phyloP scores from a whole-genome alignment of 2,329 filamentous ascomycete species.

The Cladophialophora immunda region DNA sequence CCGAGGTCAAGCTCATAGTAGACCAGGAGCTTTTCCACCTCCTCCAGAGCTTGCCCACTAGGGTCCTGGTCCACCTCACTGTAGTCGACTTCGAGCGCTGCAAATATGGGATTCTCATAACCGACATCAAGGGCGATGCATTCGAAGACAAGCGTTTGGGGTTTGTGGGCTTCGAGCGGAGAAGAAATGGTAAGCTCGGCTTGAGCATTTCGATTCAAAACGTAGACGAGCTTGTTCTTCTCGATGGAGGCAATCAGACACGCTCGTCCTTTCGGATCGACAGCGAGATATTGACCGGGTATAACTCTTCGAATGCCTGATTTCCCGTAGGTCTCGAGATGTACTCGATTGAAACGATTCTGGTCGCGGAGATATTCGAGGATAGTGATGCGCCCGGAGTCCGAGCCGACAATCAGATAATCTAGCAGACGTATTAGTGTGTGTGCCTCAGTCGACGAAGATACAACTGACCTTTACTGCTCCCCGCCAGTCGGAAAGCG shows the following conservation, averaged over 20 bases:
- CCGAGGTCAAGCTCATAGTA: conserved; percentile 98
- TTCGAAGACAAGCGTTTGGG: conserved; percentile 87
- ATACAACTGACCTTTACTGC: conserved; percentile 79
- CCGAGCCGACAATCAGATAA: conserved; percentile 92
- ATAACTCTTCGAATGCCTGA: conserved; percentile 92
- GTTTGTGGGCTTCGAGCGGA: conserved; percentile 93
- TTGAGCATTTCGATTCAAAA: conserved; percentile 93
- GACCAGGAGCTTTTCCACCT: conserved; percentile 88
- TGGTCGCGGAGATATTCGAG: conserved; percentile 88
- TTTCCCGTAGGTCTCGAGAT: conserved; percentile 98
- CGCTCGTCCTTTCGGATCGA: conserved; percentile 93
- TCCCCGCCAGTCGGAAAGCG: conserved; percentile 90
- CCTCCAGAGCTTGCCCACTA: conserved; percentile 79
- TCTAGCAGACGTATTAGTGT: conserved; percentile 64
- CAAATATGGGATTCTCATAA: conserved; percentile 97
- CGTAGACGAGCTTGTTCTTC: conserved; percentile 99
- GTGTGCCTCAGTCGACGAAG: not conserved
- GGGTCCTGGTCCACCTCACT: conserved; percentile 90
- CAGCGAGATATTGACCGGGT: conserved; percentile 93
- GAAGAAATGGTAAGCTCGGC: conserved; percentile 97
- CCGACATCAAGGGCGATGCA: conserved; percentile 91
- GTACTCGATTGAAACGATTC: conserved; percentile 87
- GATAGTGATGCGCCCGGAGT: conserved; percentile 94
- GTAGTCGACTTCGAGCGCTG: conserved; percentile 92
- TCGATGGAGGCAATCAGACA: conserved; percentile 93